Percentiles rank a stretch among this genome's conserved stretches.
Evolutionary conservation across 805 yeast species (phyloP).

Genomic region (Candida rishiriensis): DNA sequence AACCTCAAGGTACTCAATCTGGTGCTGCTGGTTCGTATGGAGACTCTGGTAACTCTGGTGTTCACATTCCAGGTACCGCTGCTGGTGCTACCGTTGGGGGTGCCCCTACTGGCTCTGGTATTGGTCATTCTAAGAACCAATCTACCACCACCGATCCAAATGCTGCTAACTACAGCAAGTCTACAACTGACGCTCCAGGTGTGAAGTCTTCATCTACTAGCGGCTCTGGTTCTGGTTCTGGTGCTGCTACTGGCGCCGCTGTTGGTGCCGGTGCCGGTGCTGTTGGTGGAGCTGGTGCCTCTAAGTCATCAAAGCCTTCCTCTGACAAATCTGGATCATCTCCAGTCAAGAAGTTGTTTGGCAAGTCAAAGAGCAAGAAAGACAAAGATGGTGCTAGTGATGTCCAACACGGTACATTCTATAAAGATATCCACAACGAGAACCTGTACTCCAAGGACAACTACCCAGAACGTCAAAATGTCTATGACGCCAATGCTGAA

Average conservation of each 20-base stretch:
- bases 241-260: constrained; percentile 2
- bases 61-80: not conserved
- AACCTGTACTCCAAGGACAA: not conserved
- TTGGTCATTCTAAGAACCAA: not conserved
- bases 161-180: too few relatives aligned
- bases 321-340: not conserved
- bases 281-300: not conserved
- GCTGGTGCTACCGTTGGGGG: constrained; percentile 4
- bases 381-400: not conserved
- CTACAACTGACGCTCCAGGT: too few relatives aligned
- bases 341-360: not conserved
- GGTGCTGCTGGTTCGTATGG: too few relatives aligned
- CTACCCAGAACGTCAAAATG: not conserved
- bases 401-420: constrained; percentile 14
- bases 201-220: not conserved
- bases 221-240: not conserved
- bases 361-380: not conserved
- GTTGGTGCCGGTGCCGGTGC: constrained; percentile 4
- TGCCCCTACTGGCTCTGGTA: not conserved
- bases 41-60: not conserved
- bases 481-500: constrained; percentile 2
- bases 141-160: too few relatives aligned
- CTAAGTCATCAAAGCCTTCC: not conserved
- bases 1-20: too few relatives aligned
- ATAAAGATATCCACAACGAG: constrained; percentile 12